Conservation (phyloP, 192 early-diverging fungal genomes). For the Linnemannia exigua region DNA sequence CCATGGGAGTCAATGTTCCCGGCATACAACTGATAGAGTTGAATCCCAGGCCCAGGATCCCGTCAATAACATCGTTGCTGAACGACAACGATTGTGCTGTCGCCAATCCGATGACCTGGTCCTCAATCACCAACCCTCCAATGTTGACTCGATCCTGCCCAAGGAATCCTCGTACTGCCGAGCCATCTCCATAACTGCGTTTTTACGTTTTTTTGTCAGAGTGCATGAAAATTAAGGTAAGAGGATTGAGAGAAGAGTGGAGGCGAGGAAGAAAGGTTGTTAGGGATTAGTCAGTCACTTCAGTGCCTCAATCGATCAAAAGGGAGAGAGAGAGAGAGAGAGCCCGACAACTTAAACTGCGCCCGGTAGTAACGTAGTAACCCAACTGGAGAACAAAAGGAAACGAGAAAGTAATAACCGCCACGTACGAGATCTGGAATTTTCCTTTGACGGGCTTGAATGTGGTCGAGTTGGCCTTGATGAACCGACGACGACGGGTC, state of each 20-base stretch:
- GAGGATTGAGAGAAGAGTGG: background rate
- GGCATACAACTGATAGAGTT: constrained; percentile 58
- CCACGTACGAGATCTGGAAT: constrained; percentile 34
- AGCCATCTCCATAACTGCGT: constrained; percentile 74
- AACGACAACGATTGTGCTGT: constrained; percentile 70
- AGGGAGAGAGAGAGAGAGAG: background rate
- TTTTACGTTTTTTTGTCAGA: background rate
- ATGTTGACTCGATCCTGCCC: constrained; percentile 70
- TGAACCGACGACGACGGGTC: constrained; percentile 30
- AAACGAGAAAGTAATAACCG: background rate
- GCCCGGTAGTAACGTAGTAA: background rate
- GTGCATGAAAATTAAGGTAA: background rate
- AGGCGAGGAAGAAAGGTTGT: background rate
- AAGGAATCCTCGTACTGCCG: constrained; percentile 56
- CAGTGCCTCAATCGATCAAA: background rate
- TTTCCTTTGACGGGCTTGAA: constrained; percentile 45
- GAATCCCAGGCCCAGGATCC: constrained; percentile 77
- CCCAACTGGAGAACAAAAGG: background rate
- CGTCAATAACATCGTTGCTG: constrained; percentile 72
- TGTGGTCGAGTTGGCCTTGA: constrained; percentile 30
- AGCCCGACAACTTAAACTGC: background rate
- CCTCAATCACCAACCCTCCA: constrained; percentile 69
- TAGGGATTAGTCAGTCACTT: background rate
- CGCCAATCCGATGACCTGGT: constrained; percentile 74
- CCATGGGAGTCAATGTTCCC: constrained; percentile 65